Conservation (phyloP, 805 yeast genomes). For the Candida tibetensis region DNA sequence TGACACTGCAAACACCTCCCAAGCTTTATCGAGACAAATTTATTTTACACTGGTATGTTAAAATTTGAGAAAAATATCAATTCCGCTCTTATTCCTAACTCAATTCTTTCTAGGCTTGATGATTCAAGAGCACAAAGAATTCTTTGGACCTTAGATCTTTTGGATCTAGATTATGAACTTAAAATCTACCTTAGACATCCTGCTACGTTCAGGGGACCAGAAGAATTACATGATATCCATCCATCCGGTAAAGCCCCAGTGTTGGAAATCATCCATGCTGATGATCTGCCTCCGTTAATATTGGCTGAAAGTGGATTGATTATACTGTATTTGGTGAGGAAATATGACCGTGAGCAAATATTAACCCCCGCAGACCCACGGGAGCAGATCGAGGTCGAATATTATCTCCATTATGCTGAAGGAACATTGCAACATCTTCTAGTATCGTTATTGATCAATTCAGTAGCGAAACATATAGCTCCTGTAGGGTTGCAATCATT, state of each 20-base stretch:
- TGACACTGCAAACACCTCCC: too few relatives aligned
- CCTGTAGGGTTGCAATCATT: constrained; percentile 50
- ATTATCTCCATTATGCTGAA: constrained; percentile 57
- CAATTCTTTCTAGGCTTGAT: constrained; percentile 45
- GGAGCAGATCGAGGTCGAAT: constrained; percentile 43
- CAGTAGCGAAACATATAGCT: constrained; percentile 39
- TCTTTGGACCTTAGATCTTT: constrained; percentile 62
- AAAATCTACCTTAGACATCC: constrained; percentile 51
- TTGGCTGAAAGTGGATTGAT: constrained; percentile 40
- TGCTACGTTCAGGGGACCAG: constrained; percentile 38
- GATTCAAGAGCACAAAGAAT: constrained; percentile 61
- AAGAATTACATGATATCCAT: constrained; percentile 48
- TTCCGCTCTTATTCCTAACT: constrained; percentile 5
- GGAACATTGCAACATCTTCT: constrained; percentile 56
- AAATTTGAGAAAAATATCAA: too few relatives aligned
- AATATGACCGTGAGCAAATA: constrained; percentile 31
- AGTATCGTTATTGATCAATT: constrained; percentile 35
- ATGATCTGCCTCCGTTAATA: constrained; percentile 32
- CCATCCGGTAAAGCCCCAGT: constrained; percentile 67
- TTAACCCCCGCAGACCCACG: constrained; percentile 22
- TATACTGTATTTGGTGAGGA: constrained; percentile 33
- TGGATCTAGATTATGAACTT: constrained; percentile 53
- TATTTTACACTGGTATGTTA: constrained; percentile 29
- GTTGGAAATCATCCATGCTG: constrained; percentile 40
- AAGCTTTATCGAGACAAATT: constrained; percentile 16